Conservation (phyloP, 495 filamentous ascomycete species). For the Aspergillus biplanus region DNA sequence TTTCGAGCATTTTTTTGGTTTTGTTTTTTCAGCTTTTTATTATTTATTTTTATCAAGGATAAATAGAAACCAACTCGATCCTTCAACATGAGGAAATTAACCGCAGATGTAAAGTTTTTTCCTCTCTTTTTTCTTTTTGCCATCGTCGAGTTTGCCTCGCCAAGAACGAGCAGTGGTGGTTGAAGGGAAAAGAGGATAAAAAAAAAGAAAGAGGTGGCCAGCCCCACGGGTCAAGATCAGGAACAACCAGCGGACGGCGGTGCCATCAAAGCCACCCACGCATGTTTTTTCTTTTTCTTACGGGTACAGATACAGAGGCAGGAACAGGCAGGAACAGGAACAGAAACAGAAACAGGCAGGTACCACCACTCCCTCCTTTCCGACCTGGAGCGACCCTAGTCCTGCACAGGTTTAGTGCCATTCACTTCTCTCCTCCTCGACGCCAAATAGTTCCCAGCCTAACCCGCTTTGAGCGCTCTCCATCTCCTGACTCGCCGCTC, state of each 20-base stretch:
- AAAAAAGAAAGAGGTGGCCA: slow-evolving; percentile 17
- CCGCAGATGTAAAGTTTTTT: background rate
- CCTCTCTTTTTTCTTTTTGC: background rate
- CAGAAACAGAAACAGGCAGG: slow-evolving; percentile 10
- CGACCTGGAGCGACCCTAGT: slow-evolving; percentile 9
- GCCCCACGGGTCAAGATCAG: slow-evolving; percentile 18
- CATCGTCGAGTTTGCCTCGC: slow-evolving; percentile 1
- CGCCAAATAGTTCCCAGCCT: slow-evolving; percentile 14
- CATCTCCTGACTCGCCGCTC: slow-evolving; percentile 11
- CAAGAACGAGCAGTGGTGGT: background rate
- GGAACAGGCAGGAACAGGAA: background rate
- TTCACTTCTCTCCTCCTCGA: slow-evolving; percentile 4
- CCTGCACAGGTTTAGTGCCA: background rate
- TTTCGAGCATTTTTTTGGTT: too few species aligned
- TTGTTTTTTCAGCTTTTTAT: background rate
- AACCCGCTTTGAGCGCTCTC: slow-evolving; percentile 16
- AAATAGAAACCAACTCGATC: background rate
- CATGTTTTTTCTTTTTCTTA: background rate
- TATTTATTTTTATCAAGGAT: background rate
- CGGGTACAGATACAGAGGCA: background rate
- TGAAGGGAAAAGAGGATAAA: background rate
- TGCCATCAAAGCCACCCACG: slow-evolving; percentile 17
- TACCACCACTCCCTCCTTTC: background rate
- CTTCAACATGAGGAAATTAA: background rate
- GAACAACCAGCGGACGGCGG: slow-evolving; percentile 10